phyloP scores from a whole-genome alignment of 108 stramenopile genomes.

The Cyclotella atomus region DNA sequence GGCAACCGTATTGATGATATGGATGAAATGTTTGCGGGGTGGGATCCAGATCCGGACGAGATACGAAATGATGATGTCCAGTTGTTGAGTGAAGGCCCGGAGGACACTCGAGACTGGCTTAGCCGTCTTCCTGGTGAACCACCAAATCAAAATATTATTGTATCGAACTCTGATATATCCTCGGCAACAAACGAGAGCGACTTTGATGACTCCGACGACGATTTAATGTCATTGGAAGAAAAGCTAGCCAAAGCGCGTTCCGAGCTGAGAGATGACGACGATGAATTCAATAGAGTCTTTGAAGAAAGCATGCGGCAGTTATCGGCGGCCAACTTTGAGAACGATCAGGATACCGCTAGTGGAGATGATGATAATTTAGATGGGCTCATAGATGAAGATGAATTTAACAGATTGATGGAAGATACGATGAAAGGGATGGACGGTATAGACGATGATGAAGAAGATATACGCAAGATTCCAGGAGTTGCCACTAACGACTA shows the following conservation, averaged over 20 bases:
- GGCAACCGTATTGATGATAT: slow-evolving; percentile 45
- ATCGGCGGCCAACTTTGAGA: slow-evolving; percentile 1
- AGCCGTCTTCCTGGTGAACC: slow-evolving; percentile 4
- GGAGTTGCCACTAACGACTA: slow-evolving; percentile 44
- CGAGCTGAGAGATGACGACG: not conserved
- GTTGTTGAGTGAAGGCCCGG: not conserved
- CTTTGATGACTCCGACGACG: not conserved
- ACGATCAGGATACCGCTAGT: not conserved
- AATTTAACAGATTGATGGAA: slow-evolving; percentile 57
- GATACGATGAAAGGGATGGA: slow-evolving; percentile 57
- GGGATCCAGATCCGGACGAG: slow-evolving; percentile 27
- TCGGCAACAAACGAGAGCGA: slow-evolving; percentile 5
- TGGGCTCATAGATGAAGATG: slow-evolving; percentile 56
- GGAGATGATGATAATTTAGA: slow-evolving; percentile 41
- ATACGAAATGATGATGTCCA: slow-evolving; percentile 1
- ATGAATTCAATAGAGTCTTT: slow-evolving; percentile 6
- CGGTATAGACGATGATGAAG: slow-evolving; percentile 37
- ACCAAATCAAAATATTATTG: not conserved
- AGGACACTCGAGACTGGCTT: slow-evolving; percentile 27
- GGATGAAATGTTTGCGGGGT: slow-evolving; percentile 43
- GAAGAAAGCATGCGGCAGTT: slow-evolving; percentile 10
- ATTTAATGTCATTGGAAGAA: slow-evolving; percentile 8
- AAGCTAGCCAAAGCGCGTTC: not conserved
- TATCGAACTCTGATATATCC: not conserved
- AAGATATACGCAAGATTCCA: slow-evolving; percentile 40